These are phyloP conservation scores for Kwoniella sp. DNA, from an alignment of 768 basidiomycete species.

Conservation along the genomic window DNA sequence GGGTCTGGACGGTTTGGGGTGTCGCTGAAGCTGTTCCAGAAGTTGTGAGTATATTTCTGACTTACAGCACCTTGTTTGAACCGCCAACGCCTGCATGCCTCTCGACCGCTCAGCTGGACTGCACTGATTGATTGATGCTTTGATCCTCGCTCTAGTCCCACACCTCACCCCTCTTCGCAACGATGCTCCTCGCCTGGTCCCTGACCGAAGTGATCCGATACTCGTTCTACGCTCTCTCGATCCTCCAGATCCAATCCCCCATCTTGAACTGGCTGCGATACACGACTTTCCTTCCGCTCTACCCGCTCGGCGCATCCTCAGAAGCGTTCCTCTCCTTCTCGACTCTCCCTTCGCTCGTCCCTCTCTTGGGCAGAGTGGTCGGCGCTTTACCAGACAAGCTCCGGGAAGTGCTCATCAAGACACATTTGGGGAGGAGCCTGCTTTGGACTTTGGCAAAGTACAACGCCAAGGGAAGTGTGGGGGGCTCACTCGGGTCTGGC, in stretches of 20 bases:
- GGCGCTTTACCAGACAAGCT: constrained; percentile 29
- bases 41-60: constrained; percentile 58
- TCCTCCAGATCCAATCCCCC: constrained; percentile 63
- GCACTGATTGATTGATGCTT: too few relatives aligned
- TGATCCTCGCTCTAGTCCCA: constrained; percentile 58
- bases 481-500: not conserved
- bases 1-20: constrained; percentile 84
- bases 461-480: constrained; percentile 13
- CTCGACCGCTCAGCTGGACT: not conserved
- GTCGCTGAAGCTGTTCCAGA: constrained; percentile 67
- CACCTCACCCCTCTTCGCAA: constrained; percentile 75
- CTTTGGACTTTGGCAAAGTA: constrained; percentile 40
- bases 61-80: too few relatives aligned
- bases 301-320: constrained; percentile 86
- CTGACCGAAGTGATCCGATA: constrained; percentile 90
- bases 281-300: constrained; percentile 90
- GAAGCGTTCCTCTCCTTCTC: constrained; percentile 83
- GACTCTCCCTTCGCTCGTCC: constrained; percentile 65
- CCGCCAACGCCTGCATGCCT: not conserved
- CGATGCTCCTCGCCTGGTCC: constrained; percentile 93
- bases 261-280: constrained; percentile 65
- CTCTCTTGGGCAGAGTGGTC: constrained; percentile 22
- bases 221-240: constrained; percentile 73
- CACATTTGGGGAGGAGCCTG: constrained; percentile 56
- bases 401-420: constrained; percentile 57